Evolutionary conservation across 1,284 basidiomycete species (phyloP).

Genomic region (Polyporus tsugae): DNA sequence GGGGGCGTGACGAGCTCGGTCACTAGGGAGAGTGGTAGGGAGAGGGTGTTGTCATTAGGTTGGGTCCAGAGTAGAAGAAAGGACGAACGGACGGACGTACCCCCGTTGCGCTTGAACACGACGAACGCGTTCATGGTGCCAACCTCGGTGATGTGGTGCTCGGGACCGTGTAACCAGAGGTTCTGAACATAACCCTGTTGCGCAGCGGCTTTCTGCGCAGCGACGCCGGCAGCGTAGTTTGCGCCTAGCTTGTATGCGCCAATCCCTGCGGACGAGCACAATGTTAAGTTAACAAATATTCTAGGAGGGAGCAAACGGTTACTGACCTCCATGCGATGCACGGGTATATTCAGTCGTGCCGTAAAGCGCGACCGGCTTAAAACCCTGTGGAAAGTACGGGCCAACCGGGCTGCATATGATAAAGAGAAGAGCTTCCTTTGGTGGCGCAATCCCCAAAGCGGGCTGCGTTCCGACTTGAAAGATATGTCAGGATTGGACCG

Average conservation of each 20-base stretch:
- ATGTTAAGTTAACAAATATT: neutral
- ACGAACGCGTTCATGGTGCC: slow-evolving; percentile 98
- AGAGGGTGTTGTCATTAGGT: neutral
- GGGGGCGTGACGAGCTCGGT: slow-evolving; percentile 91
- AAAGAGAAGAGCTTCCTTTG: slow-evolving; percentile 90
- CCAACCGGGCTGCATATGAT: slow-evolving; percentile 95
- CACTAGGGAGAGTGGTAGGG: slow-evolving; percentile 44
- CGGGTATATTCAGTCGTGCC: slow-evolving; percentile 93
- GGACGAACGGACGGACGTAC: slow-evolving; percentile 49
- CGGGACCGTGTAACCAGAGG: slow-evolving; percentile 91
- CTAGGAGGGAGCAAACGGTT: neutral
- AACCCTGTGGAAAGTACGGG: slow-evolving; percentile 94
- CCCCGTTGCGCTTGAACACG: slow-evolving; percentile 82
- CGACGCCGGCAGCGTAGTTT: slow-evolving; percentile 92
- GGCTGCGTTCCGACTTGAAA: slow-evolving; percentile 87
- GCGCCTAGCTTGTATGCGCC: slow-evolving; percentile 93
- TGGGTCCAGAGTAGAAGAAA: neutral
- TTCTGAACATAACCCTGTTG: slow-evolving; percentile 92
- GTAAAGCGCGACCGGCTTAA: slow-evolving; percentile 94
- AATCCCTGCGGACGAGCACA: slow-evolving; percentile 57
- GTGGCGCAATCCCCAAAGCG: slow-evolving; percentile 89
- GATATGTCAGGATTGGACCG: neutral
- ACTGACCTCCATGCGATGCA: slow-evolving; percentile 86
- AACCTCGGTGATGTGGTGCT: slow-evolving; percentile 89
- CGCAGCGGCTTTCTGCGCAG: slow-evolving; percentile 89